Evolutionary conservation across 2,329 filamentous ascomycete species (phyloP).

Genomic region (Orbilia quercus): DNA sequence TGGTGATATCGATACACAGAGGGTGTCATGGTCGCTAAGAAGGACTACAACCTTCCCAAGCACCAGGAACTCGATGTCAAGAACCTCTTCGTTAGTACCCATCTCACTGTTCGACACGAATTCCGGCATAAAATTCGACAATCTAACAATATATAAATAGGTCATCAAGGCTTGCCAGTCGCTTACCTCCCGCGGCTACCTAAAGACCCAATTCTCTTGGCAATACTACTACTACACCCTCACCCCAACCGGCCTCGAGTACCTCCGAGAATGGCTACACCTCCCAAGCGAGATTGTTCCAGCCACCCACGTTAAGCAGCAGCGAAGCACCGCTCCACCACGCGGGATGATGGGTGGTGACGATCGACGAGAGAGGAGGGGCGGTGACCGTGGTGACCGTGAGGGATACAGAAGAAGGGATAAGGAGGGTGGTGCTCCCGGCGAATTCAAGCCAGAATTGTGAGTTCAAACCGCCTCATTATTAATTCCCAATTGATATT

Average conservation of each 20-base stretch:
- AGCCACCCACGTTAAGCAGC: constrained; percentile 99
- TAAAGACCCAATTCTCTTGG: constrained; percentile 99
- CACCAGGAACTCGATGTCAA: constrained; percentile 98
- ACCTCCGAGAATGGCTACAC: constrained; percentile 99
- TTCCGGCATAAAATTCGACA: constrained; percentile 21
- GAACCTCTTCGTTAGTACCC: constrained; percentile 83
- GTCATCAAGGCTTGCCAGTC: constrained; percentile 99
- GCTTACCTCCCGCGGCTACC: constrained; percentile 94
- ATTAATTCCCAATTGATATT: constrained; percentile 59
- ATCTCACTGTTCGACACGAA: background rate
- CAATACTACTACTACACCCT: constrained; percentile 99
- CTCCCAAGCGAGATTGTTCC: constrained; percentile 99
- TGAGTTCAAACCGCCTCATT: constrained; percentile 64
- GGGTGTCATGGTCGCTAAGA: constrained; percentile 94
- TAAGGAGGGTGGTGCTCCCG: constrained; percentile 92
- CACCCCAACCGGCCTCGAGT: constrained; percentile 99
- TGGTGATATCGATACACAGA: constrained; percentile 64
- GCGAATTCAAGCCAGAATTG: constrained; percentile 92
- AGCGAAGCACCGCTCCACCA: constrained; percentile 96
- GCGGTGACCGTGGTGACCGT: constrained; percentile 78
- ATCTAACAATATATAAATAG: constrained; percentile 62
- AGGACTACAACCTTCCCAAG: constrained; percentile 98
- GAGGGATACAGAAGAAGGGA: constrained; percentile 90
- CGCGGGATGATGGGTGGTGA: constrained; percentile 95
- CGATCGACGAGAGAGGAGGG: constrained; percentile 72